Conservation (phyloP, 2,329 filamentous ascomycete species). For the Stylonectria norvegica region DNA sequence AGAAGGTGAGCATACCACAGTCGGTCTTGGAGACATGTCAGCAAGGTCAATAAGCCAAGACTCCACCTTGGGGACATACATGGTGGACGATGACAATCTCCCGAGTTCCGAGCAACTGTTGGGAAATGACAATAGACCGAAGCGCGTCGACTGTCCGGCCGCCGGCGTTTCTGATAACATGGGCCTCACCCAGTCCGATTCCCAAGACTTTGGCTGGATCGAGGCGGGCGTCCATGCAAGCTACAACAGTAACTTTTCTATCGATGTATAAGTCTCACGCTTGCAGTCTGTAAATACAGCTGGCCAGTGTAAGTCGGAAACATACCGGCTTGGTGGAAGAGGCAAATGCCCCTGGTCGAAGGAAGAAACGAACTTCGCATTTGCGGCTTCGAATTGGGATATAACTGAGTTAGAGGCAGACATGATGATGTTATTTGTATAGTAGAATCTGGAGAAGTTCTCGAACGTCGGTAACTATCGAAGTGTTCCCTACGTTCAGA, state of each 20-base stretch:
- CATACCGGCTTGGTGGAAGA: conserved; percentile 22
- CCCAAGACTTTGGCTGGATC: conserved; percentile 65
- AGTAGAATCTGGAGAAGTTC: neutral
- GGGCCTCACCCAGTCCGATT: conserved; percentile 70
- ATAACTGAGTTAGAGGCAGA: conserved; percentile 12
- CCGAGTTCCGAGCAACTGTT: conserved; percentile 72
- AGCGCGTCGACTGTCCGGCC: conserved; percentile 65
- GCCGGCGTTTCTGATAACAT: conserved; percentile 74
- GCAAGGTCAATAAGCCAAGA: neutral
- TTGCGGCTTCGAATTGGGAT: conserved; percentile 23
- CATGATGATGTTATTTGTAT: conserved; percentile 13
- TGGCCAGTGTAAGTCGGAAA: conserved; percentile 5
- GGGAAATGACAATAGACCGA: conserved; percentile 71
- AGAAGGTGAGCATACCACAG: conserved; percentile 64
- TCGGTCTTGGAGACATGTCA: conserved; percentile 30
- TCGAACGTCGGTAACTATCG: neutral
- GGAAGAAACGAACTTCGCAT: conserved; percentile 17
- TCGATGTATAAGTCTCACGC: neutral
- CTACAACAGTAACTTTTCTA: conserved; percentile 48
- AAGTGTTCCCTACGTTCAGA: neutral
- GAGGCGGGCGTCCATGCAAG: conserved; percentile 79
- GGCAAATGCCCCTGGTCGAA: conserved; percentile 23
- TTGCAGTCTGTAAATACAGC: neutral
- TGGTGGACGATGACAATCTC: conserved; percentile 76
- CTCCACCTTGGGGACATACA: conserved; percentile 23